Evolutionary conservation across 2,329 filamentous ascomycete species (phyloP), one percentile per base, ranked within the genome.

Genomic region (Pseudogymnoascus sp.): DNA sequence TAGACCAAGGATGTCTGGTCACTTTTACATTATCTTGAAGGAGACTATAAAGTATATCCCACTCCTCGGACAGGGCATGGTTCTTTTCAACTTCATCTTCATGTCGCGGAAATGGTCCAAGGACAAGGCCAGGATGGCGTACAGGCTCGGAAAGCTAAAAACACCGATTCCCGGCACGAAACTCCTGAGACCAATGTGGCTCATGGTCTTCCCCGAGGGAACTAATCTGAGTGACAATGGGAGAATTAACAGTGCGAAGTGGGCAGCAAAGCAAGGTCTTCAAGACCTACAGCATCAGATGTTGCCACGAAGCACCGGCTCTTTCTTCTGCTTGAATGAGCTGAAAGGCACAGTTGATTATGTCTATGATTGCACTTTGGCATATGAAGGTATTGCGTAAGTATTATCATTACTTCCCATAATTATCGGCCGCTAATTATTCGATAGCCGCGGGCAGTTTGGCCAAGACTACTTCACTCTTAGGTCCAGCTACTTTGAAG

Each of bases 401-500:
- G 91, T 88, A 61, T 21, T 88, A 60, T 21, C 65, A 47, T 62
- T 10, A 64, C 18, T 23, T 38, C 33, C 62, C 40, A 25, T 21
- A 60, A 33, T 56, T 21, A 61, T 37, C 47, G 40, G 31, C 59
- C 12, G 23, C 62, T 67, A 64, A 67, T 28, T 18, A 5, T 16
- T 35, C 31, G 40, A 63, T 40, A 73, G 67, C 23, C 88, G 87
- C 64, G 90, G 88, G 40, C 83, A 89, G 69, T 97, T 88, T 68
- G 92, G 93, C n/a, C 92, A 97, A 73, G 86, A 95, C 59, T 89
- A 90, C 70, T 97, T 95, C 75, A 92, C 90, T 0, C 80, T 99
- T 3, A 84, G 85, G 2, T 92, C 92, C 59, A 95, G 91, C 3
- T 96, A 94, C 73, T 87, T 97, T 66, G 85, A 94, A 74, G 92